Evolutionary conservation across 1,284 basidiomycete species (phyloP).

Genomic region (Papiliotrema laurentii): DNA sequence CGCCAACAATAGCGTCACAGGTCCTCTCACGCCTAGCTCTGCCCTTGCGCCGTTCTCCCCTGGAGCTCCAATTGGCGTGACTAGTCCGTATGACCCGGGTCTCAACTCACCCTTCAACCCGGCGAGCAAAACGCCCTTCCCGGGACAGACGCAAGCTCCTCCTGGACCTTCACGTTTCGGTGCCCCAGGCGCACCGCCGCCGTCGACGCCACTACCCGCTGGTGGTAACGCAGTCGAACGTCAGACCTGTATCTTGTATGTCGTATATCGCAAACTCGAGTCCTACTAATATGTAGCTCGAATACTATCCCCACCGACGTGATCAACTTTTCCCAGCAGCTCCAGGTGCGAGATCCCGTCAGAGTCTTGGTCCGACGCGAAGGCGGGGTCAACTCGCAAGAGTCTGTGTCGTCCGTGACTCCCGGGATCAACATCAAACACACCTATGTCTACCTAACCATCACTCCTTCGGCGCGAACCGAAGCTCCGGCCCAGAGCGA

Average conservation of each 20-base stretch:
- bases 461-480: constrained; percentile 71
- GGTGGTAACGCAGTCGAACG: constrained; percentile 55
- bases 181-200: constrained; percentile 6
- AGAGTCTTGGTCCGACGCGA: constrained; percentile 94
- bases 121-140: constrained; percentile 48
- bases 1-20: background rate
- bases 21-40: constrained; percentile 24
- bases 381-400: constrained; percentile 57
- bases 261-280: background rate
- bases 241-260: constrained; percentile 83
- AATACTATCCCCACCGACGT: constrained; percentile 55
- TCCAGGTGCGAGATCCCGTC: constrained; percentile 83
- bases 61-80: constrained; percentile 21
- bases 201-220: constrained; percentile 3
- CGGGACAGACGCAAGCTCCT: constrained; percentile 53
- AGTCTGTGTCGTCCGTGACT: constrained; percentile 45
- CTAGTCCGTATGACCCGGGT: constrained; percentile 45
- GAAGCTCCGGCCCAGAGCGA: constrained; percentile 55
- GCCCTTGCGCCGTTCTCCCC: constrained; percentile 33
- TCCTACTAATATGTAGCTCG: constrained; percentile 45
- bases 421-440: constrained; percentile 72
- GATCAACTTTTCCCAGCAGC: constrained; percentile 52
- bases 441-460: constrained; percentile 87
- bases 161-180: constrained; percentile 22
- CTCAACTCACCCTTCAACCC: constrained; percentile 55